phyloP scores from a whole-genome alignment of 345 rosid genomes.

The sweet orange (Citrus sinensis) region DNA sequence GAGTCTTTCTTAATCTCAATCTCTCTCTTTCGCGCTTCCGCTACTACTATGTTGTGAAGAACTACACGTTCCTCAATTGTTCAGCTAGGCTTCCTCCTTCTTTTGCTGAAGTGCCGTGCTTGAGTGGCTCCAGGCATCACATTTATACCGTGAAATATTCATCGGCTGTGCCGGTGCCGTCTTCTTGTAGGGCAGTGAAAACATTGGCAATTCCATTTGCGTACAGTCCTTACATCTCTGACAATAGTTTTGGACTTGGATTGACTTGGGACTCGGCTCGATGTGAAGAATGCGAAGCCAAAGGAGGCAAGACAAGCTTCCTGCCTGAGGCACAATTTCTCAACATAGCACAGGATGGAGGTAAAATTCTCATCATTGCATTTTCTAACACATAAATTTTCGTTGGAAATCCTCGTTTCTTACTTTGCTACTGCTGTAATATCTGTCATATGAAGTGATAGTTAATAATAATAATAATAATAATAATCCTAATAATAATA shows the following conservation, averaged over 20 bases:
- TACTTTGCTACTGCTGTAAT: neutral
- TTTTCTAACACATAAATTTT: neutral
- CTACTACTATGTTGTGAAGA: conserved; percentile 42
- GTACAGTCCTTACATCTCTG: conserved; percentile 53
- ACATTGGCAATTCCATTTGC: conserved; percentile 56
- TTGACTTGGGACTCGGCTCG: conserved; percentile 49
- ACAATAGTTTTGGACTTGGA: conserved; percentile 51
- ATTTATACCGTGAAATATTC: conserved; percentile 43
- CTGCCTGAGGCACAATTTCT: neutral
- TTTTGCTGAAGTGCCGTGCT: conserved; percentile 41
- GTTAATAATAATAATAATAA: too few relatives aligned
- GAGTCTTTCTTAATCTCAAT: conserved; percentile 57
- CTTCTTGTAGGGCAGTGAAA: conserved; percentile 38
- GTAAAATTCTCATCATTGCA: neutral
- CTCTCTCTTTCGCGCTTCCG: conserved; percentile 47
- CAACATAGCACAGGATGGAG: neutral
- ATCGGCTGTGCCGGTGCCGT: conserved; percentile 9
- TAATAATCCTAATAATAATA: too few relatives aligned
- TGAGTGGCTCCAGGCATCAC: conserved; percentile 38
- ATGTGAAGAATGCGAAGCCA: conserved; percentile 6
- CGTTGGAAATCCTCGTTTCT: neutral
- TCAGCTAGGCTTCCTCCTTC: conserved; percentile 31
- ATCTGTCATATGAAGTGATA: too few relatives aligned
- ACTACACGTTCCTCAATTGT: conserved; percentile 57
- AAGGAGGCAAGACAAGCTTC: neutral